Evolutionary conservation across 2,329 filamentous ascomycete genomes (phyloP), one percentile per base, ranked within the genome.

Genomic region (Hypoxylon sp.): DNA sequence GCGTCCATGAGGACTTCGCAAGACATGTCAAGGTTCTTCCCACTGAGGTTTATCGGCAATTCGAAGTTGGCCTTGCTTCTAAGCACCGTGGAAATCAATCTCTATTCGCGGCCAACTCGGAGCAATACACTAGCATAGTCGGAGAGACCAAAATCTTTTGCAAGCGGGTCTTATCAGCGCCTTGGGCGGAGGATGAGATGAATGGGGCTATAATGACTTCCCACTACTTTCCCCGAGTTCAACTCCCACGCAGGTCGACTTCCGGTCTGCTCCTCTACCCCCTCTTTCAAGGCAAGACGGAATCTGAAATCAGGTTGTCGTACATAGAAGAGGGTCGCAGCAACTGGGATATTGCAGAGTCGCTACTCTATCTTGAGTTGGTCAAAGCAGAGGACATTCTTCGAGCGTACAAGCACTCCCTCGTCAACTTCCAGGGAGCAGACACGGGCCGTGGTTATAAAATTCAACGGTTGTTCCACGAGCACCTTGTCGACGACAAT

Each of bases 361-460:
- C 11, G 4, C 15, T 69, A 13, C 19, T 68, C 2, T 51, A 69
- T n/a, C 17, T 44, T 1, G 67, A 68, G 24, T n/a, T 68, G 10
- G 64, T 63, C 6, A 55, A 58, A 19, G 56, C 62, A 3, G 64
- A 65, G n/a, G 53, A 61, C 20, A 61, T 47, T 3, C 64, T 69
- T 13, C 49, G 61, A 15, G 50, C 50, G 2, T 65, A 69, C 6
- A 30, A 53, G 10, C 53, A 47, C 8, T 51, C 52, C n/a, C 41
- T 68, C 6, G 41, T 48, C 3, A 46, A 30, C 3, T 5, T 6
- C 6, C 1, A 37, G 13, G 13, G n/a, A 37, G 4, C 6, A n/a
- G 15, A 15, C 11, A 1, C 13, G 3, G 13, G 15, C n/a, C 13
- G 3, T n/a, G 32, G n/a, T n/a, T 37, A 37, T 37, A n/a, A 37